These are phyloP conservation scores for Cucurbita ficifolia DNA, from an alignment of 306 rosid genomes.

Conservation along the genomic window DNA sequence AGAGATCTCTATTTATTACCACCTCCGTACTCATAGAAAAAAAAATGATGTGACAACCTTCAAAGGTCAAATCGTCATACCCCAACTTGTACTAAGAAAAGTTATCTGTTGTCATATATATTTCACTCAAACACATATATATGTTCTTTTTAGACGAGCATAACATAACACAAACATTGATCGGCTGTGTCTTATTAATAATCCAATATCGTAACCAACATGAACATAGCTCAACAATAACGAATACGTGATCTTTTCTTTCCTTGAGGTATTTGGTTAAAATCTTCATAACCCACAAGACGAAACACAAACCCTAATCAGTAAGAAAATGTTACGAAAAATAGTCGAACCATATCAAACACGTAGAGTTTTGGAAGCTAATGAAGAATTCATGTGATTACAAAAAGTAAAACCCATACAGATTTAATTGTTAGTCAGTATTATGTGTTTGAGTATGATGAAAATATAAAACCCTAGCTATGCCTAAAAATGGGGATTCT, in stretches of 20 bases:
- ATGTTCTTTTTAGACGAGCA: not conserved
- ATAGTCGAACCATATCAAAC: not conserved
- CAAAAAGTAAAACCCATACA: not conserved
- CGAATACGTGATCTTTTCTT: too few relatives aligned
- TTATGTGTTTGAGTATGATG: not conserved
- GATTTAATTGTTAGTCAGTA: not conserved
- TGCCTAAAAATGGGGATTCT: not conserved
- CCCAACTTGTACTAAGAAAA: too few relatives aligned
- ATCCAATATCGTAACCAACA: not conserved
- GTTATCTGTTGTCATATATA: too few relatives aligned
- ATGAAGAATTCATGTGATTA: not conserved
- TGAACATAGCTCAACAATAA: too few relatives aligned
- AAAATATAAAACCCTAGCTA: not conserved
- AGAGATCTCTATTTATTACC: not conserved
- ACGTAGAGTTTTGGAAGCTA: not conserved
- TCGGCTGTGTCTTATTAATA: too few relatives aligned
- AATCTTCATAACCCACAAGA: not conserved
- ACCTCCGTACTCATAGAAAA: too few relatives aligned
- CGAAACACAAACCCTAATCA: not conserved
- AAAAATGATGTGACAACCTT: too few relatives aligned
- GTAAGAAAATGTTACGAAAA: not conserved
- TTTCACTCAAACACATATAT: too few relatives aligned
- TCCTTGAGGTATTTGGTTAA: too few relatives aligned
- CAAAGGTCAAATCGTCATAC: too few relatives aligned
- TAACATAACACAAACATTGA: not conserved